phyloP scores from a whole-genome alignment of 192 early-diverging fungal genomes.

The Backusella mclennaniae region DNA sequence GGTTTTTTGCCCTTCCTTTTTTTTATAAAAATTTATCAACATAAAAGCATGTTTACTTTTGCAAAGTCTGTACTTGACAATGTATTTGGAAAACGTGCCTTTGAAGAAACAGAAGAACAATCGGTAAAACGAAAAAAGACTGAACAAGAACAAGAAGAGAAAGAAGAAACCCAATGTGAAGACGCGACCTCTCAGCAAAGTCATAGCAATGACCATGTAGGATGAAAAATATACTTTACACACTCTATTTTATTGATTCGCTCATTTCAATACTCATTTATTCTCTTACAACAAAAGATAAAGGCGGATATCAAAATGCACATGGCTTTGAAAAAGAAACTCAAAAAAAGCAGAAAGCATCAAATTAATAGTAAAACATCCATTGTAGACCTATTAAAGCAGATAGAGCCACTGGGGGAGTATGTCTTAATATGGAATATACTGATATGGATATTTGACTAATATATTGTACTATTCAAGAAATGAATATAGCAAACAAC shows the following conservation, averaged over 20 bases:
- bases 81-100: background rate
- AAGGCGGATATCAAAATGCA: background rate
- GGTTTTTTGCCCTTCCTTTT: background rate
- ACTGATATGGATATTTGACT: background rate
- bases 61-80: background rate
- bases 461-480: background rate
- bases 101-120: background rate
- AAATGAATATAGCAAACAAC: background rate
- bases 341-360: background rate
- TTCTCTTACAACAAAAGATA: background rate
- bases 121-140: background rate
- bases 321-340: background rate
- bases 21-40: background rate
- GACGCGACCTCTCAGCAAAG: background rate
- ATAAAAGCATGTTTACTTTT: background rate
- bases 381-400: background rate
- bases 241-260: background rate
- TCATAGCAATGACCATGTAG: background rate
- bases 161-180: background rate
- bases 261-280: background rate
- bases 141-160: background rate
- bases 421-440: background rate
- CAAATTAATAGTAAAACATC: background rate
- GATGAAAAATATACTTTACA: background rate
- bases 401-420: background rate